Base-by-base conservation (phyloP, 2,329 filamentous ascomycete genomes). In the Sporothrix inflata region DNA sequence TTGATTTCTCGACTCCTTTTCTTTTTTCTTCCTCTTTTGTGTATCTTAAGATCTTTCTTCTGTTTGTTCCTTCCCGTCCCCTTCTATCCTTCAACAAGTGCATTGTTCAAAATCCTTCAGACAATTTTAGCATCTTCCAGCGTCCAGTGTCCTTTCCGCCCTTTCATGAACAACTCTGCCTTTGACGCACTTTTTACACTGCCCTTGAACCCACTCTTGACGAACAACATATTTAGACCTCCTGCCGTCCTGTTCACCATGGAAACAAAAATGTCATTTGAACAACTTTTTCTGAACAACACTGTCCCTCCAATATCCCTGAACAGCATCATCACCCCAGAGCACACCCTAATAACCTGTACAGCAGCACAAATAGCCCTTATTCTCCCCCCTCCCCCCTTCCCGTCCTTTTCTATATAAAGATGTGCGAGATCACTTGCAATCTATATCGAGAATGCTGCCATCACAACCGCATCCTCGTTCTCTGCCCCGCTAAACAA, bases 341-440 rank as follows among this genome's bases (percentile, higher is more conserved):
- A 42, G 42, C 57, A 63, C 7, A 14, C 9, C 60, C 7, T 6
- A 65, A 24, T 3, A 51, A 34, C 42, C 30, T 38, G 19, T 51
- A 9, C 45, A 53, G 27, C 45, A 21, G 45, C 11, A 67, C 65
- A 67, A 16, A 30, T 5, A 19, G 3, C 19, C 19, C 19, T 7
- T n/a, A n/a, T 7, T 30, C 19, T 14, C 8, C 24, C 5, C 21
- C 40, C 14, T 34, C 21, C 55, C 21, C 21, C 24, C 19, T 2
- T 11, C 61, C 3, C 40, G 8, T 7, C 16, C 30, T 21, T 34
- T 49, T 40, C 30, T 55, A 53, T 51, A 51, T 40, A 61, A 70
- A 11, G 21, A 74, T 74, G 73, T 74, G 73, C 38, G 45, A 51
- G n/a, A 60, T 71, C 53, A 67, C 40, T 40, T 72, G 66, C 61